Base-by-base conservation (phyloP, 2,329 filamentous ascomycete genomes). In the Trichoderma sp. region DNA sequence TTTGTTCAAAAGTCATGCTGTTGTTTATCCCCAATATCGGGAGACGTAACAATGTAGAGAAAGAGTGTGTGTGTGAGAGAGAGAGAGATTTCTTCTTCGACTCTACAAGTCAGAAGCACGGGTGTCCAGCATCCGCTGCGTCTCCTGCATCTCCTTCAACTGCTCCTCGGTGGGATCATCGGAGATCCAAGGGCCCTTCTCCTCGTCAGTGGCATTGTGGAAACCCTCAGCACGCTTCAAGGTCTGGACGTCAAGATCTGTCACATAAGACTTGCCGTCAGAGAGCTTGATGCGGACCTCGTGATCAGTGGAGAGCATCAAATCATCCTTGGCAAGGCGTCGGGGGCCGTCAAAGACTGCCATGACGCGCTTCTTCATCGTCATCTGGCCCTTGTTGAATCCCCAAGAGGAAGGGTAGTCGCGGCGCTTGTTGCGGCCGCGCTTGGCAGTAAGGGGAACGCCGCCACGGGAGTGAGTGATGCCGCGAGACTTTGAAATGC, bases 361-460 rank as follows among this genome's bases (percentile, higher is more conserved):
- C 76, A 98, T 86, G 68, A 97, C 93, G 33, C 96, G 92, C 88
- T 97, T 97, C 88, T 96, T 97, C 89, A 97, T 96, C 77, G 92
- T 96, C 93, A 98, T 97, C 83, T 96, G 94, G 76, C 93, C 92
- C 76, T 92, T 90, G 72, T 94, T 88, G 75, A 94, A 96, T 64
- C 96, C 95, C 96, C 96, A 99, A 1, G 92, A 94, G 0, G 92
- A 89, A 14, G 96, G 96, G 79, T 97, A 98, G 79, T 97, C 93
- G 79, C 94, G 94, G 73, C 94, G 89, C 85, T 93, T 95, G 86
- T 96, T 97, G 81, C 93, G 92, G 68, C 92, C 89, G 75, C 88
- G 88, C 79, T 86, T 87, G 73, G 81, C 85, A 72, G 82, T 79
- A 27, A 88, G 77, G 1, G 84, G 85, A 49, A 91, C 91, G 72